phyloP scores from a whole-genome alignment of 225 moss, liverwort and hornwort genomes.

The Polytrichum commune region DNA sequence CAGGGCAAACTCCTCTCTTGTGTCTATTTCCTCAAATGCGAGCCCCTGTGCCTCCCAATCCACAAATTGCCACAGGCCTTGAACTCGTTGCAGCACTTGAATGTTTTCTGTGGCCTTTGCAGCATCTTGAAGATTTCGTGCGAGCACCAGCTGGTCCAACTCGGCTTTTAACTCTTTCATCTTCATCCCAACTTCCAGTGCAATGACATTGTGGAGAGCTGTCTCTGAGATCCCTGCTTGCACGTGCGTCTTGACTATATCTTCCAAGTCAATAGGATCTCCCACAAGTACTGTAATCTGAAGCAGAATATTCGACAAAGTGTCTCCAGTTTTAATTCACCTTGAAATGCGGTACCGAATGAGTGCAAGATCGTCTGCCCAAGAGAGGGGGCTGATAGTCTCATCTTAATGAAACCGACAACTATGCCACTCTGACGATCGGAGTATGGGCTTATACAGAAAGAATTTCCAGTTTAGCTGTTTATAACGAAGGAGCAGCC shows the following conservation, averaged over 20 bases:
- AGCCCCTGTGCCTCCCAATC: constrained; percentile 95
- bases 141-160: constrained; percentile 63
- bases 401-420: background rate
- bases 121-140: constrained; percentile 31
- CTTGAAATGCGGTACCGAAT: no score
- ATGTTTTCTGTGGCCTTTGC: constrained; percentile 31
- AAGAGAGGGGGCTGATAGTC: no score
- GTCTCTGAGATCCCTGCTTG: constrained; percentile 56
- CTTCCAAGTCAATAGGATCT: constrained; percentile 80
- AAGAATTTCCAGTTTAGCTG: no score
- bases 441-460: background rate
- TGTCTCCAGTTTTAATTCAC: no score
- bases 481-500: no score
- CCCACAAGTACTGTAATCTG: constrained; percentile 63
- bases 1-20: background rate
- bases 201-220: constrained; percentile 83
- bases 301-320: background rate
- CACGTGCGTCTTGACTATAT: constrained; percentile 53
- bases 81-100: constrained; percentile 50
- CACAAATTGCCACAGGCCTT: constrained; percentile 68
- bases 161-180: constrained; percentile 80
- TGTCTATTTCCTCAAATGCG: constrained; percentile 24
- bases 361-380: no score
- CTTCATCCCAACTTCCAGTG: constrained; percentile 64
- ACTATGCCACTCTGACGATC: background rate